Percentiles rank a stretch among this genome's conserved stretches.
Conservation (phyloP, 108 stramenopile species). For the Schizochytrium sp. region DNA sequence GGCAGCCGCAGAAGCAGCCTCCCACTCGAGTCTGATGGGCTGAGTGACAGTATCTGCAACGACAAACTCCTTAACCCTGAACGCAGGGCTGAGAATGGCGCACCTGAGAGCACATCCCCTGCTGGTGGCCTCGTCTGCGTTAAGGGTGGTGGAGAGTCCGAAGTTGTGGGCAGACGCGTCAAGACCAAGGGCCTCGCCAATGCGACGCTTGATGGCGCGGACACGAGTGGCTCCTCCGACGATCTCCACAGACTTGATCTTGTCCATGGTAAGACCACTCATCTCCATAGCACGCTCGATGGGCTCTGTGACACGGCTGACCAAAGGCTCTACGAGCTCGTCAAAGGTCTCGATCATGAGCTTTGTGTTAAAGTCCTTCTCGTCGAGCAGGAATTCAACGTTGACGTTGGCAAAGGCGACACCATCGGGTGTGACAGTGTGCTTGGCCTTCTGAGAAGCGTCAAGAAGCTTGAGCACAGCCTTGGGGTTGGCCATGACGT, state of each 20-base stretch:
- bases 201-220: conserved; percentile 86
- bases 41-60: conserved; percentile 82
- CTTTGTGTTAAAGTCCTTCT: conserved; percentile 87
- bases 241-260: conserved; percentile 84
- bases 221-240: conserved; percentile 94
- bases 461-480: conserved; percentile 89
- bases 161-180: conserved; percentile 80
- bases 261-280: conserved; percentile 77
- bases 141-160: conserved; percentile 94
- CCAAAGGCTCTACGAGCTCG: conserved; percentile 81
- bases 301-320: conserved; percentile 83
- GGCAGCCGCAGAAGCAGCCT: conserved; percentile 76
- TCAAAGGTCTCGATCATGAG: conserved; percentile 88
- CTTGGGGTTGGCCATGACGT: conserved; percentile 85
- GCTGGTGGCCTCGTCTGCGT: conserved; percentile 97
- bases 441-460: conserved; percentile 96
- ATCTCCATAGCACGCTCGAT: conserved; percentile 85
- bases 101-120: conserved; percentile 94
- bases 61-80: conserved; percentile 96
- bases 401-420: conserved; percentile 93
- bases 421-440: conserved; percentile 94
- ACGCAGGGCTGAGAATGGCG: conserved; percentile 94
- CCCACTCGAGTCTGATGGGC: conserved; percentile 91
- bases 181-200: conserved; percentile 82
- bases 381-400: conserved; percentile 92